These are phyloP conservation scores for Teratosphaeria gauchensis DNA, from an alignment of 2,329 filamentous ascomycete genomes.

Conservation along the genomic window DNA sequence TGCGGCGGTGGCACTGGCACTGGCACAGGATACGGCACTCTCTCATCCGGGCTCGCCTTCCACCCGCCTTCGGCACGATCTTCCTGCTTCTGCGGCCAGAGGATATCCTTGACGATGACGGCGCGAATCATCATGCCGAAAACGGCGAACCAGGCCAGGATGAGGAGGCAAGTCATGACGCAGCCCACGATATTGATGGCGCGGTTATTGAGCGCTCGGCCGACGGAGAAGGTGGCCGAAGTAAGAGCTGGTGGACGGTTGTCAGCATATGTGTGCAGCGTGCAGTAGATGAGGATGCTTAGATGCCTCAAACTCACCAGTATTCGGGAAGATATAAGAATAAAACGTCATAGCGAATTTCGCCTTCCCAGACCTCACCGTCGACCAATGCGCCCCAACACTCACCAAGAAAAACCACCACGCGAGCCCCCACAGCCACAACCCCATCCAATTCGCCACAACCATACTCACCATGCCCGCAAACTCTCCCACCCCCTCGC, in stretches of 20 bases:
- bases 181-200: constrained; percentile 59
- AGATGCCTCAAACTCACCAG: too few species aligned
- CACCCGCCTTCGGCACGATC: constrained; percentile 55
- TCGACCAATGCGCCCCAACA: constrained; percentile 64
- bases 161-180: constrained; percentile 54
- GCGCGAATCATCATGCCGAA: constrained; percentile 61
- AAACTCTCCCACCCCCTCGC: constrained; percentile 39
- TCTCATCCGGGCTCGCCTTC: constrained; percentile 9
- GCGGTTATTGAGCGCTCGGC: constrained; percentile 36
- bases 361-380: constrained; percentile 51
- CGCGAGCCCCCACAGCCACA: constrained; percentile 78
- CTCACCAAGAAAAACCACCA: constrained; percentile 78
- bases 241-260: too few species aligned
- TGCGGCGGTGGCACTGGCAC: background rate
- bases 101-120: constrained; percentile 55
- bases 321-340: constrained; percentile 74
- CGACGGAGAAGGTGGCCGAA: constrained; percentile 64
- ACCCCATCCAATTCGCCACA: constrained; percentile 51
- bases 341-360: constrained; percentile 81
- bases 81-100: constrained; percentile 67
- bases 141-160: constrained; percentile 60
- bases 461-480: constrained; percentile 47
- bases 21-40: background rate
- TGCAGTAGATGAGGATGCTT: too few species aligned
- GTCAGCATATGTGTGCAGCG: too few species aligned